Evolutionary conservation across 306 rosid genomes (phyloP).

Genomic region (Cucurbita ficifolia): DNA sequence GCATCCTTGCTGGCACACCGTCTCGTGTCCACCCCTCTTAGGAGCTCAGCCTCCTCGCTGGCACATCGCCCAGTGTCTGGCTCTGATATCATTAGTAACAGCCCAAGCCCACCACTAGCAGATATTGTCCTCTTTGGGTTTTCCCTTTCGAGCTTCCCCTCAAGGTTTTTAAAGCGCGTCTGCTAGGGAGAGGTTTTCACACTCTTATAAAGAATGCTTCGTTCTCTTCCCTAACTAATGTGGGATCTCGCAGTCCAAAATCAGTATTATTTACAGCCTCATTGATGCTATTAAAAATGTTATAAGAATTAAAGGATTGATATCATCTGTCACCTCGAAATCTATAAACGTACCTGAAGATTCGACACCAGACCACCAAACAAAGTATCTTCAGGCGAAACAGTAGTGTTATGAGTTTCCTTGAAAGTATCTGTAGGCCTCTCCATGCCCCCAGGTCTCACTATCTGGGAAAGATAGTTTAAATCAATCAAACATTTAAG

Average conservation of each 20-base stretch:
- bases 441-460: constrained; percentile 99
- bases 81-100: too few species aligned
- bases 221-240: too few species aligned
- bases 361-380: constrained; percentile 96
- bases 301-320: background rate
- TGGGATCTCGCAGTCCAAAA: background rate
- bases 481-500: background rate
- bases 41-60: too few species aligned
- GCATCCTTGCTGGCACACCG: too few species aligned
- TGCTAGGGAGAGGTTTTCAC: too few species aligned
- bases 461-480: constrained; percentile 41
- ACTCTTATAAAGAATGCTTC: too few species aligned
- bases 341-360: constrained; percentile 53
- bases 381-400: constrained; percentile 71
- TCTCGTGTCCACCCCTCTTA: too few species aligned
- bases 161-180: too few species aligned
- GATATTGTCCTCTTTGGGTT: too few species aligned
- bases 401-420: constrained; percentile 79
- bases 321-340: background rate
- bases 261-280: background rate
- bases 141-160: too few species aligned
- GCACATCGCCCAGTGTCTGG: too few species aligned
- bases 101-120: too few species aligned
- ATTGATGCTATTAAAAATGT: background rate
- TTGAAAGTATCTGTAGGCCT: constrained; percentile 94